These are phyloP conservation scores for Rhynchospora breviuscula DNA, from an alignment of 176 grass and related monocot species.

Conservation along the genomic window DNA sequence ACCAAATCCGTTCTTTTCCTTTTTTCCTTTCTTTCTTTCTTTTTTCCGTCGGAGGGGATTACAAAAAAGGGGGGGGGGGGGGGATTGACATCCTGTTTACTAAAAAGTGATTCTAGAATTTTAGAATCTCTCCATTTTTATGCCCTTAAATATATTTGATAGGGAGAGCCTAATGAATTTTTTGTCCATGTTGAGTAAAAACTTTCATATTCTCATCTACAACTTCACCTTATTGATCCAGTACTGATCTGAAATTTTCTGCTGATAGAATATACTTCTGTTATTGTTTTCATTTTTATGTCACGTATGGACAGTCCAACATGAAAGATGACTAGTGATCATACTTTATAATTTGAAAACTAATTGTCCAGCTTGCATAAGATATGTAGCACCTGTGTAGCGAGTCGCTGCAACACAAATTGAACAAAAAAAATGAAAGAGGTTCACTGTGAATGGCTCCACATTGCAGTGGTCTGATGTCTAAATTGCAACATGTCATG, in stretches of 20 bases:
- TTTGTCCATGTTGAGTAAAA: not conserved
- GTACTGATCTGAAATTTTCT: not conserved
- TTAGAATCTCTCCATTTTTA: not conserved
- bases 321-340: not conserved
- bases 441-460: not conserved
- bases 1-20: too few species aligned
- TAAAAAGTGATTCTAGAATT: not conserved
- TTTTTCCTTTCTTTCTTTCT: too few species aligned
- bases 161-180: not conserved
- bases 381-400: not conserved
- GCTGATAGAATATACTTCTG: not conserved
- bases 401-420: not conserved
- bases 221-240: not conserved
- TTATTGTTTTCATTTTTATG: not conserved
- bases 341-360: not conserved
- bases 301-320: not conserved
- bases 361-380: not conserved
- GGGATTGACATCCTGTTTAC: too few species aligned
- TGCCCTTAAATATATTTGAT: not conserved
- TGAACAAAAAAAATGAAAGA: not conserved
- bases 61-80: too few species aligned
- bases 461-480: not conserved
- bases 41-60: too few species aligned
- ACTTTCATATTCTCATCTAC: not conserved
- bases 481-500: not conserved